These are phyloP conservation scores for Panicum miliaceum DNA, from an alignment of 176 grass and related monocot genomes.

Conservation along the genomic window DNA sequence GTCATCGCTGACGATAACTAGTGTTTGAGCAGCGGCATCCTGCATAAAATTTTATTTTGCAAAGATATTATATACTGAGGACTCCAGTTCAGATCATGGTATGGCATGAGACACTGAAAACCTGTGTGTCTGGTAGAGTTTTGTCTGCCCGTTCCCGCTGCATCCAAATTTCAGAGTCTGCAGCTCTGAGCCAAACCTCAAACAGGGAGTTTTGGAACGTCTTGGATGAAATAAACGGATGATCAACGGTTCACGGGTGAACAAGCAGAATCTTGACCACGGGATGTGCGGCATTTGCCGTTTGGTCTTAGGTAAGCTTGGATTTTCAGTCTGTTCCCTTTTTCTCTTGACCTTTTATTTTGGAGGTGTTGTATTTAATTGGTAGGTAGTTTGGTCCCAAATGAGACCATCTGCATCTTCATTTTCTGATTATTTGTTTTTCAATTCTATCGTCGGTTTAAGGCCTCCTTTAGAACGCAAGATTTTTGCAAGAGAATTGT, in stretches of 20 bases:
- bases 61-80: background rate
- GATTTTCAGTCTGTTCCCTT: background rate
- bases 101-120: slow-evolving; percentile 1
- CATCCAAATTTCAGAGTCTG: background rate
- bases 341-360: slow-evolving; percentile 25
- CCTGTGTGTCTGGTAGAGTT: background rate
- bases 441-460: background rate
- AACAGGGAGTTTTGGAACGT: background rate
- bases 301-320: background rate
- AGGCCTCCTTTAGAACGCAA: background rate
- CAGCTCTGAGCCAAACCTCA: background rate
- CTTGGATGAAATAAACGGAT: background rate
- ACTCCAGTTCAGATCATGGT: background rate
- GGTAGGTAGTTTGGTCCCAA: background rate
- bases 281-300: slow-evolving; percentile 37
- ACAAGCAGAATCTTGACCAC: slow-evolving; percentile 6
- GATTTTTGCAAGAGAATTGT: background rate
- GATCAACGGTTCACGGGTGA: background rate
- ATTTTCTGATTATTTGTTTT: background rate
- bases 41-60: background rate
- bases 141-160: background rate
- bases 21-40: background rate
- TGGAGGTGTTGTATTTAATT: slow-evolving; percentile 6
- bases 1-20: background rate
- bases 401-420: background rate